phyloP scores from a whole-genome alignment of 2,329 filamentous ascomycete species.

The Diaporthe citrichinensis region DNA sequence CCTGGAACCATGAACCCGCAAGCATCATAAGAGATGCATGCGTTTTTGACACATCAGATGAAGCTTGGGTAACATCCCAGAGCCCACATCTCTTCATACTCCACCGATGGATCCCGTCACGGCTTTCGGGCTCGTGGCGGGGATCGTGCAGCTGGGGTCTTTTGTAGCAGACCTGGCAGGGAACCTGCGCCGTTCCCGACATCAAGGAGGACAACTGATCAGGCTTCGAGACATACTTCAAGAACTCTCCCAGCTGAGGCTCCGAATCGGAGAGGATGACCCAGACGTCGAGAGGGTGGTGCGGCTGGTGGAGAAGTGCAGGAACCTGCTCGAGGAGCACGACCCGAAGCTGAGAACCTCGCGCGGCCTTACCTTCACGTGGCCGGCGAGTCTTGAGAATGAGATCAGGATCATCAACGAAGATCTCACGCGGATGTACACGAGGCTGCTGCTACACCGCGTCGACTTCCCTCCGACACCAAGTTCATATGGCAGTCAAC shows the following conservation, averaged over 20 bases:
- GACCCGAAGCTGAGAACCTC: slow-evolving; percentile 19
- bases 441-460: slow-evolving; percentile 2
- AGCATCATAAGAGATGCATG: slow-evolving; percentile 21
- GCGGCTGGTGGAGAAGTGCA: slow-evolving; percentile 29
- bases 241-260: slow-evolving; percentile 24
- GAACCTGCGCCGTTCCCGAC: slow-evolving; percentile 12
- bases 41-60: slow-evolving; percentile 5
- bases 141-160: slow-evolving; percentile 19
- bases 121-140: slow-evolving; percentile 19
- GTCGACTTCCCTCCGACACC: slow-evolving; percentile 22
- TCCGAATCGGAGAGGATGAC: slow-evolving; percentile 9
- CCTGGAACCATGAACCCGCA: slow-evolving; percentile 12
- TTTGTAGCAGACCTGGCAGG: slow-evolving; percentile 5
- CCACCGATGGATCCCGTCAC: slow-evolving; percentile 13
- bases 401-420: slow-evolving; percentile 29
- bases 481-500: slow-evolving; percentile 15
- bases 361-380: slow-evolving; percentile 20
- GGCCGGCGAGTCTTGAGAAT: slow-evolving; percentile 33
- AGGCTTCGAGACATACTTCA: slow-evolving; percentile 29
- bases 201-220: slow-evolving; percentile 22
- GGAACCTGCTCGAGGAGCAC: slow-evolving; percentile 29
- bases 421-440: slow-evolving; percentile 31
- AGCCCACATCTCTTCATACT: background rate
- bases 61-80: slow-evolving; percentile 15
- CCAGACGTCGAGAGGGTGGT: slow-evolving; percentile 25